Percentiles rank a stretch among this genome's conserved stretches.
phyloP scores from a whole-genome alignment of 2,329 filamentous ascomycete genomes.

The Tolypocladium nubicola region DNA sequence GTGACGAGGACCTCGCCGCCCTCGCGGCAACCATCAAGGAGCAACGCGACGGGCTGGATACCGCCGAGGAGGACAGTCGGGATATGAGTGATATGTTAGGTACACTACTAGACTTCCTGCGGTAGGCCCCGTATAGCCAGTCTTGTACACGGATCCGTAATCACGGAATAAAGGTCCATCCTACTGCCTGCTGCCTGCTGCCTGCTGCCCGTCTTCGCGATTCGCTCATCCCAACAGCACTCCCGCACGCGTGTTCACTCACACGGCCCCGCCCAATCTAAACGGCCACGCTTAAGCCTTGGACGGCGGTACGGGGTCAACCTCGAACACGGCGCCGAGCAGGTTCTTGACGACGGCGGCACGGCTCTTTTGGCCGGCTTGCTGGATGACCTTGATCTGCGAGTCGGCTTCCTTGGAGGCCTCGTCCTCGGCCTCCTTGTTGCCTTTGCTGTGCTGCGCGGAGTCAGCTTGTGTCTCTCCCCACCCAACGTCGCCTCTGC shows the following conservation, averaged over 20 bases:
- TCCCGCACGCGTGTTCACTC: background rate
- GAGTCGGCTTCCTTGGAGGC: conserved; percentile 71
- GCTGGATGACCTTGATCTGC: conserved; percentile 74
- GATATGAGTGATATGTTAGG: conserved; percentile 45
- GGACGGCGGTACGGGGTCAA: conserved; percentile 54
- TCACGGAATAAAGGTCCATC: background rate
- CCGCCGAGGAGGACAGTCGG: conserved; percentile 47
- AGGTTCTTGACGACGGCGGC: conserved; percentile 73
- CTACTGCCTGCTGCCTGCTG: background rate
- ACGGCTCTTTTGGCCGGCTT: conserved; percentile 69
- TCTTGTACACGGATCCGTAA: background rate
- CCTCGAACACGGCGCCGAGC: conserved; percentile 73
- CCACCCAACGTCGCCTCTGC: too few species aligned
- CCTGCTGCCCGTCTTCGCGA: background rate
- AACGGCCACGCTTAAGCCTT: conserved; percentile 11
- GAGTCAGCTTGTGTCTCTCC: background rate
- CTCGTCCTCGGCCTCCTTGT: conserved; percentile 65
- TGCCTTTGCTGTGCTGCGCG: conserved; percentile 77
- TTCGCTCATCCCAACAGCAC: background rate
- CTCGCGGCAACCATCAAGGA: conserved; percentile 59
- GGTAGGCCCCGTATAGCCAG: conserved; percentile 10
- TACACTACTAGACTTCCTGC: conserved; percentile 40
- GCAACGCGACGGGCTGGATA: conserved; percentile 41
- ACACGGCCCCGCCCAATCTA: background rate
- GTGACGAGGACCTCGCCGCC: conserved; percentile 52